These are phyloP conservation scores for Coniochaeta sp. DNA, from an alignment of 2,329 filamentous ascomycete species.

Conservation along the genomic window DNA sequence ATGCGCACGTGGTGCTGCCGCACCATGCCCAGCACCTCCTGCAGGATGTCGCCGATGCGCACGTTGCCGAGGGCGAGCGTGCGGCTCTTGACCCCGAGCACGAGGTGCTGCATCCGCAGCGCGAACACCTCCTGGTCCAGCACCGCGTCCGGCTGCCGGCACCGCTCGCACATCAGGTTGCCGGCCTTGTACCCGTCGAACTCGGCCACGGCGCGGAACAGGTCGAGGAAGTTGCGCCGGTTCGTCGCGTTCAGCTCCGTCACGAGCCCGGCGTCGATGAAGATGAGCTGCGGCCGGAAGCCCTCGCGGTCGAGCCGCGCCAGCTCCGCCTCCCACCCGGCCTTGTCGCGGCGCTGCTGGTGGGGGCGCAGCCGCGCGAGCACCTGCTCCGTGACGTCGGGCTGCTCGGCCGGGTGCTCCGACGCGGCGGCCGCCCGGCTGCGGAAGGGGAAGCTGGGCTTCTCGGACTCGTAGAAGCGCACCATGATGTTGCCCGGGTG, in stretches of 20 bases:
- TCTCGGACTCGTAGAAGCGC: constrained; percentile 82
- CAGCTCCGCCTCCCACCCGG: constrained; percentile 69
- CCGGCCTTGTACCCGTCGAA: constrained; percentile 96
- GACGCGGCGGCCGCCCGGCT: constrained; percentile 16
- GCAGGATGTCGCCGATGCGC: constrained; percentile 91
- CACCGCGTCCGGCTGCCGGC: constrained; percentile 84
- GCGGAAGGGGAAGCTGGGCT: constrained; percentile 55
- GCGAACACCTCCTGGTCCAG: constrained; percentile 87
- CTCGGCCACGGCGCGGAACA: constrained; percentile 92
- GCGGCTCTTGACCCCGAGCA: constrained; percentile 80
- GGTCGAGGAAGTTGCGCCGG: constrained; percentile 82
- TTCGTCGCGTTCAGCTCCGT: constrained; percentile 88
- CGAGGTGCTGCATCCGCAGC: constrained; percentile 92
- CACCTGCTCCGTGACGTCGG: constrained; percentile 82
- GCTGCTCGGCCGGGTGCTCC: constrained; percentile 24
- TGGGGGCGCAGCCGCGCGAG: constrained; percentile 72
- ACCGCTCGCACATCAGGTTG: constrained; percentile 91
- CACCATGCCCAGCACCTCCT: constrained; percentile 87
- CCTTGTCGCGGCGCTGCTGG: constrained; percentile 50
- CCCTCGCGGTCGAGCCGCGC: constrained; percentile 75
- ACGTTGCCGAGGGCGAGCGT: constrained; percentile 91
- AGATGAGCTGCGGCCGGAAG: constrained; percentile 88
- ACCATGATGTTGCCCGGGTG: constrained; percentile 99
- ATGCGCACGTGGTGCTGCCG: constrained; percentile 85
- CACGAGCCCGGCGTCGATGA: constrained; percentile 93